Base-by-base conservation (phyloP, 805 yeast species). In the Nakazawaea siamensis region DNA sequence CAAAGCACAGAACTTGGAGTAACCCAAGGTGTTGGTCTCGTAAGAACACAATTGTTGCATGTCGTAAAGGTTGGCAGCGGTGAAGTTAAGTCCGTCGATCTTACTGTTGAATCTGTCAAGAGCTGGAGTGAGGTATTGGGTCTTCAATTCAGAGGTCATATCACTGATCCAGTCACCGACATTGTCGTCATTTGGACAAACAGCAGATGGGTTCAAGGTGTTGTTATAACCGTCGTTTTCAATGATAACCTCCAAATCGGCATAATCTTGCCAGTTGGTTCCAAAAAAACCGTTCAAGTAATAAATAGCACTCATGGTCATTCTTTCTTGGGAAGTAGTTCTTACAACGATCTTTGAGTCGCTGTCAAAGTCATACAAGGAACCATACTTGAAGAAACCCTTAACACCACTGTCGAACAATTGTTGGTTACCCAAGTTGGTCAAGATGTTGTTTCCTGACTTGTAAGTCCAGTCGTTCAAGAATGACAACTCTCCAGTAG, bases 201-300 rank as follows among this genome's bases (percentile, higher is more conserved):
- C 25, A n/a, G 29, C 25, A 29, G 37, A 34, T n/a, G 47, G 38
- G 17, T 41, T 42, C 14, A 43, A 32, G 14, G 49, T 43, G 26
- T 42, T 34, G 37, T 45, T 45, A 39, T 37, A 45, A n/a, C 43
- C 44, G 5, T 18, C 27, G 12, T 31, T 24, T 34, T 45, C 47
- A 28, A 45, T 37, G 15, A 43, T 33, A 4, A 45, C 12, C 31
- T 45, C 48, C 33, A 45, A 41, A 16, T 41, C 33, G n/a, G 38
- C 47, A 33, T 41, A 45, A n/a, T 45, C 32, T 24, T 35, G 29
- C 45, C 46, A 45, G 18, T 45, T 39, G 14, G 30, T 21, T 12
- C 73, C 73, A 44, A 66, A 56, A 50, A 72, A 73, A 0, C 73
- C 76, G 39, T 66, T 57, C 18, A 67, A 62, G 43, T 68, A 70